These are phyloP conservation scores for Stenocarpella maydis DNA, from an alignment of 2,329 filamentous ascomycete species.

Conservation along the genomic window DNA sequence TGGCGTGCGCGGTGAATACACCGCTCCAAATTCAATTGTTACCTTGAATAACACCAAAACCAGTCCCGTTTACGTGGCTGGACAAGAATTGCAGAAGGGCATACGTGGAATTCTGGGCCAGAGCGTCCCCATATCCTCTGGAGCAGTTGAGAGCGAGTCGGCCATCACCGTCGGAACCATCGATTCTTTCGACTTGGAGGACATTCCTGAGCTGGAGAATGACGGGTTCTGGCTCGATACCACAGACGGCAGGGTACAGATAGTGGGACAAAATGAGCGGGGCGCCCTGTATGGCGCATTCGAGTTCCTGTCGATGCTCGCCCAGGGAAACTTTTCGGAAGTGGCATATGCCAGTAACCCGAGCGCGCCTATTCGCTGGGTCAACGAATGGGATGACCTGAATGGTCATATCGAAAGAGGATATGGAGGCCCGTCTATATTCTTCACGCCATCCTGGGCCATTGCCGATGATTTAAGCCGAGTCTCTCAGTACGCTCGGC, in stretches of 20 bases:
- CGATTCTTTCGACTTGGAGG: conserved; percentile 49
- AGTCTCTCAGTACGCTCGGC: conserved; percentile 68
- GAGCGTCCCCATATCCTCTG: conserved; percentile 45
- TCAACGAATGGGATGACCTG: conserved; percentile 79
- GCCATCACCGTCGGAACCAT: conserved; percentile 60
- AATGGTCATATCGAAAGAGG: conserved; percentile 73
- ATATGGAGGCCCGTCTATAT: conserved; percentile 73
- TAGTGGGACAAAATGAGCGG: conserved; percentile 71
- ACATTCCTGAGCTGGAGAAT: conserved; percentile 52
- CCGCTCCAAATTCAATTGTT: conserved; percentile 58
- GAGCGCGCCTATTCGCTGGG: conserved; percentile 70
- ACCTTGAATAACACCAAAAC: conserved; percentile 60
- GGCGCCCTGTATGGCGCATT: conserved; percentile 75
- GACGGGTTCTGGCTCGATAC: conserved; percentile 70
- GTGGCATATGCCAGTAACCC: conserved; percentile 62
- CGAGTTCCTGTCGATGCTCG: conserved; percentile 72
- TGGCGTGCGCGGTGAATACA: conserved; percentile 44
- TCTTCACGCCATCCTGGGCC: conserved; percentile 64
- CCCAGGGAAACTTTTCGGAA: conserved; percentile 62
- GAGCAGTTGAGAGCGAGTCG: conserved; percentile 35
- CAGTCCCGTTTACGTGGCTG: conserved; percentile 67
- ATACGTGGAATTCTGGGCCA: conserved; percentile 65
- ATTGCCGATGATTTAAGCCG: conserved; percentile 64
- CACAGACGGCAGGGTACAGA: conserved; percentile 56
- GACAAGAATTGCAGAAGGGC: conserved; percentile 65